Evolutionary conservation across 345 rosid genomes (phyloP), one percentile per base, ranked within the genome.

Genomic region (Schrenkiella parvula): DNA sequence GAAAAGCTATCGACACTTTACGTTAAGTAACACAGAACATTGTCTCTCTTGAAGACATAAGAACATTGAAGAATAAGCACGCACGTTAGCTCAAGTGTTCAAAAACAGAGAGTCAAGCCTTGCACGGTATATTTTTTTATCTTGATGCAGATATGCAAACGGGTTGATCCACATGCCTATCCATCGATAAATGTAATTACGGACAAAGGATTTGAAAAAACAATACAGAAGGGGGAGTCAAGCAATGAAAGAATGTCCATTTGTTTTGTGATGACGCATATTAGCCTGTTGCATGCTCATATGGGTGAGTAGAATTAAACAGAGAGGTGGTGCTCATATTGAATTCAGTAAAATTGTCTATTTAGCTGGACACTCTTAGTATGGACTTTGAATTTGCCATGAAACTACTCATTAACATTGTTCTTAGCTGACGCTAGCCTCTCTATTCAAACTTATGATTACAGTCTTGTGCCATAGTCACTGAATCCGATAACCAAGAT

Each of bases 391-490:
- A 3, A 35, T 8, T n/a, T 1, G 2, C 31, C 37, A 25, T 14
- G 25, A 66, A 56, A 65, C 63, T 51, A 60, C 34, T 52, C 50
- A 32, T 32, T 44, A 43, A 25, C 70, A 68, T 4, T 21, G 18
- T 1, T 74, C 18, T 52, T 12, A 68, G 56, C 69, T 50, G 17
- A 8, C 41, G 0, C 38, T 31, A 41, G 39, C 4, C 1, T 60
- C 58, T 68, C 46, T 17, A 52, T 10, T 52, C 42, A 66, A 48
- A 38, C 13, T 17, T 4, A 66, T 21, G 21, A 31, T 12, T 47
- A 43, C 13, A 73, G 4, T 3, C 23, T 2, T 21, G 12, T 19
- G 4, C 38, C 62, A 31, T 5, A 47, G 44, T 22, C 63, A 32
- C 15, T 29, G 23, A 74, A 51, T 48, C 38, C 52, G 2, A 57